Conservation (phyloP, 768 basidiomycete species). For the Lactifluus subvellereus region DNA sequence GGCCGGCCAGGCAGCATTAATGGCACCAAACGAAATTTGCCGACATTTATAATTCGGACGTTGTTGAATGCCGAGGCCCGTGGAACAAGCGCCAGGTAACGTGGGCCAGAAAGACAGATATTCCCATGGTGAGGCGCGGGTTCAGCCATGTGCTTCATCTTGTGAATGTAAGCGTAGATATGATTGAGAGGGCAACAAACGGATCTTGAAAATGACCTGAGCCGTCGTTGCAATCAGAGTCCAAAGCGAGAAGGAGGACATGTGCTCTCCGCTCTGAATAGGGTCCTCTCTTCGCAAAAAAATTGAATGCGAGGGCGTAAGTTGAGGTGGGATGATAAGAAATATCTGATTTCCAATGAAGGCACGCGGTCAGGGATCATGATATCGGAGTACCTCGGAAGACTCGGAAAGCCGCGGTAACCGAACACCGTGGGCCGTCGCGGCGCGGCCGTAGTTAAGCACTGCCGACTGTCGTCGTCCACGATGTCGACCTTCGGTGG, state of each 20-base stretch:
- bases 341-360: not conserved
- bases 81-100: not conserved
- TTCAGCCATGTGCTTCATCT: not conserved
- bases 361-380: not conserved
- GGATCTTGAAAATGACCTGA: not conserved
- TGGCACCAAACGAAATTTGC: not conserved
- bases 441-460: not conserved
- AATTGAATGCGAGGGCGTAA: too few species aligned
- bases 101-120: not conserved
- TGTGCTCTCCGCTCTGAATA: not conserved
- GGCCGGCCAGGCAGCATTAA: not conserved
- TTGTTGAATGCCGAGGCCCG: constrained; percentile 4
- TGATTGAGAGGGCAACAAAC: not conserved
- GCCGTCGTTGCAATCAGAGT: not conserved
- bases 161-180: not conserved
- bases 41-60: not conserved
- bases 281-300: too few species aligned
- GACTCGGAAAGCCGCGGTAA: not conserved
- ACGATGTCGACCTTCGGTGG: constrained; percentile 32
- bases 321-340: not conserved
- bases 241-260: not conserved
- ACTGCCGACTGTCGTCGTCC: not conserved
- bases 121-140: not conserved
- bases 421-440: not conserved
- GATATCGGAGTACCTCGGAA: not conserved